A percentile compares a stretch with the other conserved stretches of the same genome.
phyloP scores from a whole-genome alignment of 2,329 filamentous ascomycete species.

The Ascochyta clinopodiicola region DNA sequence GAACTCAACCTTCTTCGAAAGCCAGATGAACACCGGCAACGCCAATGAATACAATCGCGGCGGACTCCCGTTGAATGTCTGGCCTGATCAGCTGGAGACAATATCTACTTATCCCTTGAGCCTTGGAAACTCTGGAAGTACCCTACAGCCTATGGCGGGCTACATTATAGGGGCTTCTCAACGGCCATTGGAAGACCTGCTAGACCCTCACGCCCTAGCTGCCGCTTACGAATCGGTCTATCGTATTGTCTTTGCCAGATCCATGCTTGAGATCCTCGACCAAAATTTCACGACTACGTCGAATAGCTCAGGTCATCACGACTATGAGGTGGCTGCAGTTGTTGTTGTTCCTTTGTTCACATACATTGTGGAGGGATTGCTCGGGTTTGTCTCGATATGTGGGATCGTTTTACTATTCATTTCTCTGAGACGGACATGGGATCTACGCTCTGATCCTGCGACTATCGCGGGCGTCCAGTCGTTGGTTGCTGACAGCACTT shows the following conservation, averaged over 20 bases:
- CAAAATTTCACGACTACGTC: background rate
- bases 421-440: background rate
- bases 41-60: background rate
- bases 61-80: background rate
- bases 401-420: background rate
- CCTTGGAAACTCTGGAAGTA: background rate
- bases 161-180: background rate
- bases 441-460: background rate
- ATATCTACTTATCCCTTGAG: background rate
- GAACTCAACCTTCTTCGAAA: background rate
- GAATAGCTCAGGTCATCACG: background rate
- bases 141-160: background rate
- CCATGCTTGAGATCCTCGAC: background rate
- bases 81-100: background rate
- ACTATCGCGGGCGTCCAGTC: background rate
- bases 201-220: background rate
- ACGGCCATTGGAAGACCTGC: background rate
- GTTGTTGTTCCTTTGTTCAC: background rate
- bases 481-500: background rate
- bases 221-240: background rate
- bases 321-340: background rate
- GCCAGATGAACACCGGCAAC: background rate
- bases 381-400: background rate
- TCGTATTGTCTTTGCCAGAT: background rate
- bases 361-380: background rate